A percentile compares a stretch with the other conserved stretches of the same genome.
These are phyloP conservation scores for Arthrobotrys musiformis DNA, from an alignment of 2,329 filamentous ascomycete genomes.

Conservation along the genomic window DNA sequence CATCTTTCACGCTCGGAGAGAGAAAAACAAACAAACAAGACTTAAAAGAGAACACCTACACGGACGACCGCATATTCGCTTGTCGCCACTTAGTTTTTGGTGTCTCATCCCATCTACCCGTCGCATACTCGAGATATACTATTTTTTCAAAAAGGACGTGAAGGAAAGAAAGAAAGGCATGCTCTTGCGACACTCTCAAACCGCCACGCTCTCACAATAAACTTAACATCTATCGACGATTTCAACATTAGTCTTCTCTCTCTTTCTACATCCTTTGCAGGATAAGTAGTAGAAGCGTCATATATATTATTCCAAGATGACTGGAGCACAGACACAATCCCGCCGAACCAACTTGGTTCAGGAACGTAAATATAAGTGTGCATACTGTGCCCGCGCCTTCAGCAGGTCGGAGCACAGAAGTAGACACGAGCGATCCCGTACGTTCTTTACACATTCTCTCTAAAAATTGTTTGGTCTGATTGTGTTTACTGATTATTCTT, in stretches of 20 bases:
- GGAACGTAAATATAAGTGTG: slow-evolving; percentile 99
- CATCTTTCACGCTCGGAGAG: neutral
- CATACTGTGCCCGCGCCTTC: slow-evolving; percentile 97
- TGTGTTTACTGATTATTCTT: neutral
- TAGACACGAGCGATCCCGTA: slow-evolving; percentile 97
- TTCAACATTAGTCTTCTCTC: slow-evolving; percentile 58
- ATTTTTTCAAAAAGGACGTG: slow-evolving; percentile 60
- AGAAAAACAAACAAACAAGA: neutral
- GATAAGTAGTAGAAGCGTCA: slow-evolving; percentile 38
- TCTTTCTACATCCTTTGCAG: slow-evolving; percentile 25
- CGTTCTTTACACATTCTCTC: slow-evolving; percentile 65
- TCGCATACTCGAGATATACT: slow-evolving; percentile 62
- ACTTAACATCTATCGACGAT: slow-evolving; percentile 57
- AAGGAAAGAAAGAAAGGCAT: slow-evolving; percentile 49
- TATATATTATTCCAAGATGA: slow-evolving; percentile 68
- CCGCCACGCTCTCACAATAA: slow-evolving; percentile 15
- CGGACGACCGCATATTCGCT: slow-evolving; percentile 53
- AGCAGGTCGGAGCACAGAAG: slow-evolving; percentile 97
- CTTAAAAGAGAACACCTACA: neutral
- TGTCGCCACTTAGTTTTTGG: slow-evolving; percentile 41
- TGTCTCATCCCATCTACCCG: slow-evolving; percentile 42
- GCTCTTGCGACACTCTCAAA: slow-evolving; percentile 51
- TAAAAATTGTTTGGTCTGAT: neutral
- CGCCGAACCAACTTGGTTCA: slow-evolving; percentile 67
- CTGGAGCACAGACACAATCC: slow-evolving; percentile 67